A percentile compares a stretch with the other conserved stretches of the same genome.
These are phyloP conservation scores for Rhodamnia argentea DNA, from an alignment of 345 rosid genomes.

Conservation along the genomic window DNA sequence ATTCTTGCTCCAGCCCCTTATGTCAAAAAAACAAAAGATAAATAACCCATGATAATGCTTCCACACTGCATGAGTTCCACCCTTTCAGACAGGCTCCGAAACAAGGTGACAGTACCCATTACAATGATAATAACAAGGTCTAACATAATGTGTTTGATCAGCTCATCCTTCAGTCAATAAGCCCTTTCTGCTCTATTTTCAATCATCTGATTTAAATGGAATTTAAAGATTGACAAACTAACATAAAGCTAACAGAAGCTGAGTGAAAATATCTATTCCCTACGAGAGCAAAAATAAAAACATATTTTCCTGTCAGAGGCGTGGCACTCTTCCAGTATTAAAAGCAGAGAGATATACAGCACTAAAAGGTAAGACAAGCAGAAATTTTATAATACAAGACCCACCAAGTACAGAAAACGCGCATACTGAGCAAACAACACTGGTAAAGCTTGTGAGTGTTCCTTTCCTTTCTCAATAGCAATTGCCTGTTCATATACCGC, in stretches of 20 bases:
- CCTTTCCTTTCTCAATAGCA: constrained; percentile 95
- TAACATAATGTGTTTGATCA: neutral
- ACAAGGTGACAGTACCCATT: neutral
- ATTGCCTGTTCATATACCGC: constrained; percentile 82
- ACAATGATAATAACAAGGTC: neutral
- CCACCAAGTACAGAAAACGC: constrained; percentile 66
- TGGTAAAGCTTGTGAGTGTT: constrained; percentile 65
- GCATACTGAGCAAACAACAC: constrained; percentile 84
- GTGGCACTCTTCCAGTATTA: neutral
- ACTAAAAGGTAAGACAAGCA: neutral
- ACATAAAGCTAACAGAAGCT: neutral
- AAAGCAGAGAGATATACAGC: neutral
- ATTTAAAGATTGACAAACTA: neutral
- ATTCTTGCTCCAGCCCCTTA: neutral
- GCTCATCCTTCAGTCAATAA: neutral
- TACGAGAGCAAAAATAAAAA: neutral
- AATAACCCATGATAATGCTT: neutral
- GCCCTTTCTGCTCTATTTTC: neutral
- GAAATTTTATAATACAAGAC: constrained; percentile 6
- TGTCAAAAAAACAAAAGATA: neutral
- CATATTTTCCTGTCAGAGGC: neutral
- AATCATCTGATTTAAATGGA: neutral
- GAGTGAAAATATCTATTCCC: neutral
- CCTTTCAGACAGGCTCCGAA: neutral
- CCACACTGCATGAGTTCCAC: neutral